Evolutionary conservation across 345 rosid species (phyloP).

Genomic region (Eucalyptus regnans): DNA sequence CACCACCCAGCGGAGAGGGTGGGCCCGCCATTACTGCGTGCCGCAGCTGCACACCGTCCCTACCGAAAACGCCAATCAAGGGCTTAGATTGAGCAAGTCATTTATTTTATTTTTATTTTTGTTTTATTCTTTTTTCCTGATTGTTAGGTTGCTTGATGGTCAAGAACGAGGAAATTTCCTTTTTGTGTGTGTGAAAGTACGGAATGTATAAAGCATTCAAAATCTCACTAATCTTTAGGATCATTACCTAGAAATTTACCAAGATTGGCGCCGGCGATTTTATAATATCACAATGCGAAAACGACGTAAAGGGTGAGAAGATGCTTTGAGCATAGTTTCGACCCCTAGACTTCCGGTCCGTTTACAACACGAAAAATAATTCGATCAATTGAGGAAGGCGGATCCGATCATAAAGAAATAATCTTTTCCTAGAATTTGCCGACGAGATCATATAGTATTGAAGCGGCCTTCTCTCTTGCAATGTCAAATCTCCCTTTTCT

Average conservation of each 20-base stretch:
- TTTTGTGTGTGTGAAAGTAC: neutral
- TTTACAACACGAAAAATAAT: neutral
- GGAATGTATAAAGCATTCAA: neutral
- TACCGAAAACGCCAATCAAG: neutral
- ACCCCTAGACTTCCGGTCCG: neutral
- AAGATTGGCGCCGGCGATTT: neutral
- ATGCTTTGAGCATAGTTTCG: accelerated
- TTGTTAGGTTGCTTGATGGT: neutral
- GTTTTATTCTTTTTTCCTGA: neutral
- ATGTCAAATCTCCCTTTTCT: neutral
- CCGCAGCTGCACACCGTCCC: neutral
- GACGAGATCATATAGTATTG: neutral
- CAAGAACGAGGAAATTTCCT: neutral
- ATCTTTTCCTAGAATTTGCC: neutral
- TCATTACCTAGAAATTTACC: neutral
- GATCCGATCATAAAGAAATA: neutral
- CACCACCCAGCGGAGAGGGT: neutral
- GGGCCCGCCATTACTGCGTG: neutral
- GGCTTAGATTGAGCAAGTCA: neutral
- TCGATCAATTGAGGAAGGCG: accelerated
- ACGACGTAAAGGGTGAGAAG: neutral
- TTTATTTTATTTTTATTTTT: neutral
- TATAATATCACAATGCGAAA: neutral
- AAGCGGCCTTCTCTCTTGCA: neutral
- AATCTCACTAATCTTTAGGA: neutral